Percentiles rank a stretch among this genome's conserved stretches.
Conservation (phyloP, 176 grass and related monocot species). For the Musa beccarii region DNA sequence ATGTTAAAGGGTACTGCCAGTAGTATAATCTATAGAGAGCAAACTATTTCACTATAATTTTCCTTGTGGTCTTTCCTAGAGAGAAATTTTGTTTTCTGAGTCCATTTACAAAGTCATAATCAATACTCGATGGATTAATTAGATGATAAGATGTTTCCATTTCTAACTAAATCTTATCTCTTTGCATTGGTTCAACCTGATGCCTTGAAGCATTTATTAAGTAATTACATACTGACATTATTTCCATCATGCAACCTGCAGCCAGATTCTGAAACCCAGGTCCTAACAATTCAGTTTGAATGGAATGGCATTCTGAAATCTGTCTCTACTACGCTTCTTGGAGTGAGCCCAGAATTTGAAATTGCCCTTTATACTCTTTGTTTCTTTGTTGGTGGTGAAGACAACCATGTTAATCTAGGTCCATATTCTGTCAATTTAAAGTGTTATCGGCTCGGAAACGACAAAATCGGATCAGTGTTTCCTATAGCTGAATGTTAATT, state of each 20-base stretch:
- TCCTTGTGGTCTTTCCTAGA: too few relatives aligned
- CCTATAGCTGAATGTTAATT: conserved; percentile 68
- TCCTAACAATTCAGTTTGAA: conserved; percentile 79
- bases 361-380: conserved; percentile 85
- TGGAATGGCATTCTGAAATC: conserved; percentile 94
- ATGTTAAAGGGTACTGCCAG: too few relatives aligned
- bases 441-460: conserved; percentile 71
- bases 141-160: not conserved
- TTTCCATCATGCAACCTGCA: conserved; percentile 18
- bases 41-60: too few relatives aligned
- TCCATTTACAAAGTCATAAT: too few relatives aligned
- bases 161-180: not conserved
- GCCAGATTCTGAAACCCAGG: conserved; percentile 85
- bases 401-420: conserved; percentile 61
- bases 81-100: too few relatives aligned
- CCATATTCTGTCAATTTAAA: conserved; percentile 78
- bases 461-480: conserved; percentile 86
- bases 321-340: conserved; percentile 74
- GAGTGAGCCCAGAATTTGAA: conserved; percentile 95
- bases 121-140: too few relatives aligned
- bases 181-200: not conserved
- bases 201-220: not conserved
- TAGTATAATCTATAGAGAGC: too few relatives aligned
- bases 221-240: not conserved
- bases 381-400: conserved; percentile 78